A percentile compares a stretch with the other conserved stretches of the same genome.
Conservation (phyloP, 306 rosid genomes). For the Glycine soja region DNA sequence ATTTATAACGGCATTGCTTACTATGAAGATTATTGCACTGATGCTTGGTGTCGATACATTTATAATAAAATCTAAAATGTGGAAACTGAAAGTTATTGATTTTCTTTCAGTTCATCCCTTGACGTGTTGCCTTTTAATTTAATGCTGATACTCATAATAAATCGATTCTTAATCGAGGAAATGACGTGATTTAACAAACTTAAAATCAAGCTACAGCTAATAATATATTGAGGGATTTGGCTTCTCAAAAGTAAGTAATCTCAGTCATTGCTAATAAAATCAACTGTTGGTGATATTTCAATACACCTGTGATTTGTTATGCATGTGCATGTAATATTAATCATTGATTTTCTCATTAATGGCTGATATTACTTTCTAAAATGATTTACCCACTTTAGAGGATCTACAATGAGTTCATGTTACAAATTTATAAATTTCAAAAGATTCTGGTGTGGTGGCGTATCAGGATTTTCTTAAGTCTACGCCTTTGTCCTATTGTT, state of each 20-base stretch:
- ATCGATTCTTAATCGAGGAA: conserved; percentile 34
- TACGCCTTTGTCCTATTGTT: conserved; percentile 28
- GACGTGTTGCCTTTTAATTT: conserved; percentile 25
- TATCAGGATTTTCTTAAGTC: conserved; percentile 19
- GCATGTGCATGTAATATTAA: not conserved
- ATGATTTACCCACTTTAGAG: no score
- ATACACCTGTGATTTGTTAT: not conserved
- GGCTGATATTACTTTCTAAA: no score
- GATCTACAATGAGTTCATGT: not conserved
- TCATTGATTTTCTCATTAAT: not conserved
- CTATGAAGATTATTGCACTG: conserved; percentile 22
- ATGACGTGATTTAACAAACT: conserved; percentile 31
- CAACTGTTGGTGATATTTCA: not conserved
- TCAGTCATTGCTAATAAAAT: not conserved
- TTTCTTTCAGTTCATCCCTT: not conserved
- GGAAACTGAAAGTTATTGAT: conserved; percentile 35
- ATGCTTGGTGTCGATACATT: conserved; percentile 21
- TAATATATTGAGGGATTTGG: not conserved
- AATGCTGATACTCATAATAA: conserved; percentile 18
- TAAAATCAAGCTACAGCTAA: not conserved
- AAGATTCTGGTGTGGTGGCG: conserved; percentile 15
- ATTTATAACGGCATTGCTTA: conserved; percentile 8
- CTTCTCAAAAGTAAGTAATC: no score
- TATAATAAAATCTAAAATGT: not conserved
- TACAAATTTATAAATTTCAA: not conserved